Base-by-base conservation (phyloP, 164 flowering plant genomes). In the Euptelea pleiosperma region DNA sequence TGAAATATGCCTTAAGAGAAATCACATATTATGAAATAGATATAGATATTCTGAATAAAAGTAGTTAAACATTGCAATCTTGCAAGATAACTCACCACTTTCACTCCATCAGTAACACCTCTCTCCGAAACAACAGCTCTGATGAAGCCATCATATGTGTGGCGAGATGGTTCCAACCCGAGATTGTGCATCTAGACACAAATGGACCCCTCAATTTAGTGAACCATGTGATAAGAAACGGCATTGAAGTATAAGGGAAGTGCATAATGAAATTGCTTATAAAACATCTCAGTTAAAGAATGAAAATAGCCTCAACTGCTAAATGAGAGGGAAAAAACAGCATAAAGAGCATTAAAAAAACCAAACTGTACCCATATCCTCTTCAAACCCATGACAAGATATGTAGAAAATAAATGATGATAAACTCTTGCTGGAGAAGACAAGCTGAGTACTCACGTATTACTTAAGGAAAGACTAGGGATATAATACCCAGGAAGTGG, bases 141-240 rank as follows among this genome's bases (percentile, higher is more conserved):
- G 31, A 85, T 52, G 61, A 76, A 73, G 45, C 83, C 79, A 77
- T 84, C 77, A 61, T 77, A 92, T 24, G 89, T 77, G 57, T 61
- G 33, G 39, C 59, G 40, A 42, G 96, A 81, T 55, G 93, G 96
- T 68, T 75, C 73, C 77, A 92, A 55, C 29, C 96, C 89, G 53
- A 92, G 78, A 57, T 45, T 62, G 62, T 74, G 78, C 97, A 92
- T 89, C 97, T 92, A 61, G 36, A 73, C 25, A 63, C 42, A 52
- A 57, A 53, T 10, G 22, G 8, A 22, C 2, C 16, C 29, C 47
- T 39, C 34, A 25, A 33, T n/a, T 57, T 55, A 70, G 61, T 39
- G 47, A 43, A 44, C 16, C 26, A 33, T 22, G 36, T 1, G 28
- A 36, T 33, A 26, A 43, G 12, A 39, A 63, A 18, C 34, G 10